Percentiles rank a stretch among this genome's conserved stretches.
These are phyloP conservation scores for Sutorius australiensis DNA, from an alignment of 768 basidiomycete genomes.

Conservation along the genomic window DNA sequence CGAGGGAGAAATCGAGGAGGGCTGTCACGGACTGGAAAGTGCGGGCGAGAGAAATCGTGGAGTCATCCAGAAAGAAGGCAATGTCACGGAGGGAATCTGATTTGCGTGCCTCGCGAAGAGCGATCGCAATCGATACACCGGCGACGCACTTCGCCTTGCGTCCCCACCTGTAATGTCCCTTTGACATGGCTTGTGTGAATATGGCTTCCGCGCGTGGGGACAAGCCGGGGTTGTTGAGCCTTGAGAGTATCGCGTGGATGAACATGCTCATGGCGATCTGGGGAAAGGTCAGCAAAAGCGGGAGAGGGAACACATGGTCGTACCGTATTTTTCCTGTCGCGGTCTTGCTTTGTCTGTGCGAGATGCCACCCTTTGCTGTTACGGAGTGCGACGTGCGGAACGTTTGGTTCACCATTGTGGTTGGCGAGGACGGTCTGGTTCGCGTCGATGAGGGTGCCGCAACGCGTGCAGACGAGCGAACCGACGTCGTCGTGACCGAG, in stretches of 20 bases:
- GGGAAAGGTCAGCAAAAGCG: conserved; percentile 13
- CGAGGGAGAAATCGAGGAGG: conserved; percentile 51
- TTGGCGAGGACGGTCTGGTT: conserved; percentile 57
- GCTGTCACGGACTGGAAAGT: conserved; percentile 50
- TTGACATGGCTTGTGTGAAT: conserved; percentile 64
- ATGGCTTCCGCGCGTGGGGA: conserved; percentile 62
- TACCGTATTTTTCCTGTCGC: conserved; percentile 63
- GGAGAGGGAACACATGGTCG: conserved; percentile 19
- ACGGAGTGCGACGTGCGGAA: conserved; percentile 47
- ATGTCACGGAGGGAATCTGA: conserved; percentile 68
- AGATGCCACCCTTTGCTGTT: conserved; percentile 56
- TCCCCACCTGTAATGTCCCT: conserved; percentile 67
- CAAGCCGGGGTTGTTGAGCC: conserved; percentile 56
- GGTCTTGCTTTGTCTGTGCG: conserved; percentile 60
- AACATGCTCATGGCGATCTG: conserved; percentile 64
- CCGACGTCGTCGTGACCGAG: conserved; percentile 55
- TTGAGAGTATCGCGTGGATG: conserved; percentile 56
- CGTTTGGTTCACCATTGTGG: conserved; percentile 33
- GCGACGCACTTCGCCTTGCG: conserved; percentile 64
- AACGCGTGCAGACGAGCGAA: conserved; percentile 63
- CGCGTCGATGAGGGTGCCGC: conserved; percentile 67
- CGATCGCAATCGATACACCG: conserved; percentile 65
- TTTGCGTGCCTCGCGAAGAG: conserved; percentile 66
- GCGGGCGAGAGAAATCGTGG: conserved; percentile 48
- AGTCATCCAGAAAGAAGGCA: conserved; percentile 59